These are phyloP conservation scores for Steccherinum ochraceum DNA, from an alignment of 768 basidiomycete species.

Conservation along the genomic window DNA sequence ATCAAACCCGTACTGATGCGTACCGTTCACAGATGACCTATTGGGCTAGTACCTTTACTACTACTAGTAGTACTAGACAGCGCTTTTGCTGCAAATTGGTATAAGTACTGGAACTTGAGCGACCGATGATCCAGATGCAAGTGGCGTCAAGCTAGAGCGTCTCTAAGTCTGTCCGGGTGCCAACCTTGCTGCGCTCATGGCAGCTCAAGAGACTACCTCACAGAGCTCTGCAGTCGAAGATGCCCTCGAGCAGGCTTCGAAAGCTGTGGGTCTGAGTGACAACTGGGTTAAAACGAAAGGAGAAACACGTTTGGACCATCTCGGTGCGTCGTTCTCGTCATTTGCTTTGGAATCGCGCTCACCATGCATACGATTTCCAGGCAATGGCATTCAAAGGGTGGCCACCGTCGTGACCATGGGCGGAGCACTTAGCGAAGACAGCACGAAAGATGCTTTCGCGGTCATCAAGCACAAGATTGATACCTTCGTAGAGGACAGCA, in stretches of 20 bases:
- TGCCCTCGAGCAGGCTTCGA: background rate
- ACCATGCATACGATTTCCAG: too few relatives aligned
- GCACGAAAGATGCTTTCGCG: background rate
- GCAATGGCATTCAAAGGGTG: background rate
- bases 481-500: conserved; percentile 7
- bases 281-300: background rate
- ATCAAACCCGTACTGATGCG: too few relatives aligned
- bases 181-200: too few relatives aligned
- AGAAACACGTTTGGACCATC: background rate
- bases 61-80: too few relatives aligned
- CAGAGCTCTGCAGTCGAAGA: background rate
- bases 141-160: too few relatives aligned
- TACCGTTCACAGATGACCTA: too few relatives aligned
- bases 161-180: too few relatives aligned
- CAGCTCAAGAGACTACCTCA: too few relatives aligned
- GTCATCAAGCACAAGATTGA: conserved; percentile 2
- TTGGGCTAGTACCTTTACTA: too few relatives aligned
- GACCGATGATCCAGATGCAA: too few relatives aligned
- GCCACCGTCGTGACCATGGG: background rate
- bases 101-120: too few relatives aligned
- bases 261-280: background rate
- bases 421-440: background rate
- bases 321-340: background rate
- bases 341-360: background rate
- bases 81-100: too few relatives aligned